phyloP scores from a whole-genome alignment of 2,329 filamentous ascomycete species.

The Hysterium pulicare region DNA sequence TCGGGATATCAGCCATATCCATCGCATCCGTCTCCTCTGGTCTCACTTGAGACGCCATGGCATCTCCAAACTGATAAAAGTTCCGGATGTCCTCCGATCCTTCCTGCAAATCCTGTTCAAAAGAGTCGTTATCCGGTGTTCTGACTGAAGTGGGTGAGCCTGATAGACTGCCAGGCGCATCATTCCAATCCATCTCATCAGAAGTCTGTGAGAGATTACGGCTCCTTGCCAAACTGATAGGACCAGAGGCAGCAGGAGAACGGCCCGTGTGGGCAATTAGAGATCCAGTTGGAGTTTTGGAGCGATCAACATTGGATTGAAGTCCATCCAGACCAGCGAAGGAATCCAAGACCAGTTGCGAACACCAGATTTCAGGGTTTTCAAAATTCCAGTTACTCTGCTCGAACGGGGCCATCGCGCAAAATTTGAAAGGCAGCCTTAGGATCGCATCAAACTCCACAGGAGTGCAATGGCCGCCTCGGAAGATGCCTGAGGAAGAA shows the following conservation, averaged over 20 bases:
- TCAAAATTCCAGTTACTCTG: slow-evolving; percentile 19
- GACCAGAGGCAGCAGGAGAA: slow-evolving; percentile 21
- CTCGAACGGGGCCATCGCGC: slow-evolving; percentile 29
- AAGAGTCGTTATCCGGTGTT: slow-evolving; percentile 32
- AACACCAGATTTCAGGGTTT: slow-evolving; percentile 16
- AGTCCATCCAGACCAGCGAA: slow-evolving; percentile 15
- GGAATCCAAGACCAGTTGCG: slow-evolving; percentile 13
- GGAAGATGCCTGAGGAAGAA: slow-evolving; percentile 21
- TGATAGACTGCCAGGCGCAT: slow-evolving; percentile 25
- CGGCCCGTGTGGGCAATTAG: slow-evolving; percentile 31
- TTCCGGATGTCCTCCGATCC: slow-evolving; percentile 20
- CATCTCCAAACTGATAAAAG: slow-evolving; percentile 24
- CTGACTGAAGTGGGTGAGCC: slow-evolving; percentile 33
- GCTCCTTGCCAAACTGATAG: slow-evolving; percentile 31
- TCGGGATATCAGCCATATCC: slow-evolving; percentile 19
- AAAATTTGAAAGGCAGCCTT: slow-evolving; percentile 15
- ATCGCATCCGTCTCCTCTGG: slow-evolving; percentile 11
- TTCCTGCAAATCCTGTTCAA: slow-evolving; percentile 32
- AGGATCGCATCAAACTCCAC: slow-evolving; percentile 11
- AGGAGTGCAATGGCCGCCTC: slow-evolving; percentile 25
- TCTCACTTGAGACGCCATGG: slow-evolving; percentile 24
- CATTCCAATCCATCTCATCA: slow-evolving; percentile 30
- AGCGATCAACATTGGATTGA: slow-evolving; percentile 20
- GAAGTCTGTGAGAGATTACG: slow-evolving; percentile 28
- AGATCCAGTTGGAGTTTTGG: slow-evolving; percentile 33